A percentile compares a stretch with the other conserved stretches of the same genome.
Evolutionary conservation across 2,329 filamentous ascomycete genomes (phyloP).

Genomic region (Monilinia fructicola): DNA sequence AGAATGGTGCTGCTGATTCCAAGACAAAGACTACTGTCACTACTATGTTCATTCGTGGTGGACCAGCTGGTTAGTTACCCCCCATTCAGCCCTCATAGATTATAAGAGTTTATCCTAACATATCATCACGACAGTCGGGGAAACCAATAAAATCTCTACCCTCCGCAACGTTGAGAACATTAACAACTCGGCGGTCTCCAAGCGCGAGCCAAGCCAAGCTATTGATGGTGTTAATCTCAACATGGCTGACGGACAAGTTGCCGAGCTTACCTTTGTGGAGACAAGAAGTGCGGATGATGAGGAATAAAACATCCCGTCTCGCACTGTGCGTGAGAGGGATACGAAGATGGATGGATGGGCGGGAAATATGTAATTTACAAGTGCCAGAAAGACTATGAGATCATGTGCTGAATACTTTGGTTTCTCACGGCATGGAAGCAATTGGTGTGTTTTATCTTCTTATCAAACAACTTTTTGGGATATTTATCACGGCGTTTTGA

Average conservation of each 20-base stretch:
- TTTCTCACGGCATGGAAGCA: neutral
- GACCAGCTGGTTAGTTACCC: constrained; percentile 29
- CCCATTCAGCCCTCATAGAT: neutral
- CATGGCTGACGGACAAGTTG: constrained; percentile 38
- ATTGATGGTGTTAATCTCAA: constrained; percentile 38
- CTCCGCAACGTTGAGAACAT: constrained; percentile 24
- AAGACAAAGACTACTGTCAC: constrained; percentile 39
- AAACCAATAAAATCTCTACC: constrained; percentile 21
- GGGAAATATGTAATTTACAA: constrained; percentile 17
- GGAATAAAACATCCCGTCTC: constrained; percentile 19
- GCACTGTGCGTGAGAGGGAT: neutral
- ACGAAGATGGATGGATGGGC: neutral
- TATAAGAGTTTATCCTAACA: constrained; percentile 2
- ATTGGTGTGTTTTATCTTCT: neutral
- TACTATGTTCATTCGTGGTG: constrained; percentile 38
- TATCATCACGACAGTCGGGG: constrained; percentile 15
- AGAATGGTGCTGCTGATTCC: constrained; percentile 18
- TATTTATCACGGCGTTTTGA: neutral
- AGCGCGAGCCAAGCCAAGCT: constrained; percentile 29
- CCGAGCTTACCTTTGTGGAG: constrained; percentile 39
- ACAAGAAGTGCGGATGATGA: constrained; percentile 34
- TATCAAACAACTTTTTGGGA: neutral
- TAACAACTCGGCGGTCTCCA: constrained; percentile 22
- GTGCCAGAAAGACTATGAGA: constrained; percentile 7
- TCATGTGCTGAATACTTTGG: neutral